These are phyloP conservation scores for Aspergillus diversus DNA, from an alignment of 495 filamentous ascomycete genomes.

Conservation along the genomic window DNA sequence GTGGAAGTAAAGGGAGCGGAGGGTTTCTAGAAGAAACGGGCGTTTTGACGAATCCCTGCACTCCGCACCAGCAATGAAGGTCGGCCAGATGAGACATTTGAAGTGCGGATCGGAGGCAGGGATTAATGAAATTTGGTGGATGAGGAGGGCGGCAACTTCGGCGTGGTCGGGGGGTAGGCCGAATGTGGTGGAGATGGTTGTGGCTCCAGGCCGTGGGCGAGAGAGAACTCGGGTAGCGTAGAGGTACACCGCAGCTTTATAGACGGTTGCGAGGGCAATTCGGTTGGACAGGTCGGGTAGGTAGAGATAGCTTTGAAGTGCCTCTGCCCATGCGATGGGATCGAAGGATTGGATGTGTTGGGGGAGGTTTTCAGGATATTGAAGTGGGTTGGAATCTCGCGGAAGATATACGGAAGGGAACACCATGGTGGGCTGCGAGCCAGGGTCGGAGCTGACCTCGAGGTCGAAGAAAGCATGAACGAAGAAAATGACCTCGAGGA, in stretches of 20 bases:
- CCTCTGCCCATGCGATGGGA: slow-evolving; percentile 45
- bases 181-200: slow-evolving; percentile 32
- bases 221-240: slow-evolving; percentile 51
- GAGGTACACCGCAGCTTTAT: slow-evolving; percentile 50
- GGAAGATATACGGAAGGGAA: slow-evolving; percentile 33
- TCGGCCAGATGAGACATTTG: slow-evolving; percentile 54
- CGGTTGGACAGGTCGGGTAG: slow-evolving; percentile 44
- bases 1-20: slow-evolving; percentile 43
- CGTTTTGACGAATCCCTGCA: slow-evolving; percentile 41
- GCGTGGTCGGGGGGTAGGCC: slow-evolving; percentile 40
- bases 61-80: slow-evolving; percentile 53
- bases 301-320: slow-evolving; percentile 44
- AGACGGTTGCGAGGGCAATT: slow-evolving; percentile 45
- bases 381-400: slow-evolving; percentile 31
- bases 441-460: slow-evolving; percentile 30
- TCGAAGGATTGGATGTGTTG: slow-evolving; percentile 50
- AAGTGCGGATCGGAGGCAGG: slow-evolving; percentile 46
- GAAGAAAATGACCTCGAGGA: slow-evolving; percentile 52
- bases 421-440: slow-evolving; percentile 34
- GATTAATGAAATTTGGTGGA: slow-evolving; percentile 41
- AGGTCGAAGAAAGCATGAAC: slow-evolving; percentile 48
- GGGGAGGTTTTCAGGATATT: slow-evolving; percentile 42
- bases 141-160: slow-evolving; percentile 39
- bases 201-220: slow-evolving; percentile 34
- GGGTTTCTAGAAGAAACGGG: slow-evolving; percentile 38